A percentile compares a stretch with the other conserved stretches of the same genome.
Conservation (phyloP, 2,329 filamentous ascomycete genomes). For the Fusarium equiseti region DNA sequence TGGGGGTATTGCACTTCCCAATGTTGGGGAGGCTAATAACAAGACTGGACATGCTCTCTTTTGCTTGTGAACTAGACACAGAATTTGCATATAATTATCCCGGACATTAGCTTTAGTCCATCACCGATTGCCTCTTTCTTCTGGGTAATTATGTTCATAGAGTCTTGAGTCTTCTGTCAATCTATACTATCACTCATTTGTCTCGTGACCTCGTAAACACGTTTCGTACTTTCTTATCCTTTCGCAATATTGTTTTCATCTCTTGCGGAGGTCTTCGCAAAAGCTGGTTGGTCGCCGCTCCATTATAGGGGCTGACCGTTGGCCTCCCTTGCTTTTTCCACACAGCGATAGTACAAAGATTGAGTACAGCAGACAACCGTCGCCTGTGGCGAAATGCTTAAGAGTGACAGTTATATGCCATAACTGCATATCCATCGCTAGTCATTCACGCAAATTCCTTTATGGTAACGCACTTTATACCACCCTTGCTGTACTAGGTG, state of each 20-base stretch:
- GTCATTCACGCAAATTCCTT: not conserved
- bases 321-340: not conserved
- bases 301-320: not conserved
- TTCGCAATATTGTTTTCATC: not conserved
- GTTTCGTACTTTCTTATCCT: not conserved
- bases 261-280: not conserved
- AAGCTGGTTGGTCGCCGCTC: not conserved
- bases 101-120: not conserved
- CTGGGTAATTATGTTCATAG: not conserved
- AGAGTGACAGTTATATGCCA: not conserved
- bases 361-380: not conserved
- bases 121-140: not conserved
- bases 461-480: not conserved
- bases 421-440: not conserved
- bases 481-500: not conserved
- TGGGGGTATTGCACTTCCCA: not conserved
- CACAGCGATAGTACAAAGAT: not conserved
- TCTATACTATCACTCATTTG: not conserved
- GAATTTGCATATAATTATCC: not conserved
- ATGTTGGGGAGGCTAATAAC: not conserved
- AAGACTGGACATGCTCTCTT: not conserved
- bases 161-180: not conserved
- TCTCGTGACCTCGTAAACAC: constrained; percentile 2
- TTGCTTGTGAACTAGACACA: not conserved
- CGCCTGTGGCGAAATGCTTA: no score